Evolutionary conservation across 495 filamentous ascomycete genomes (phyloP).

Genomic region (Xanthoparmelia taractica): DNA sequence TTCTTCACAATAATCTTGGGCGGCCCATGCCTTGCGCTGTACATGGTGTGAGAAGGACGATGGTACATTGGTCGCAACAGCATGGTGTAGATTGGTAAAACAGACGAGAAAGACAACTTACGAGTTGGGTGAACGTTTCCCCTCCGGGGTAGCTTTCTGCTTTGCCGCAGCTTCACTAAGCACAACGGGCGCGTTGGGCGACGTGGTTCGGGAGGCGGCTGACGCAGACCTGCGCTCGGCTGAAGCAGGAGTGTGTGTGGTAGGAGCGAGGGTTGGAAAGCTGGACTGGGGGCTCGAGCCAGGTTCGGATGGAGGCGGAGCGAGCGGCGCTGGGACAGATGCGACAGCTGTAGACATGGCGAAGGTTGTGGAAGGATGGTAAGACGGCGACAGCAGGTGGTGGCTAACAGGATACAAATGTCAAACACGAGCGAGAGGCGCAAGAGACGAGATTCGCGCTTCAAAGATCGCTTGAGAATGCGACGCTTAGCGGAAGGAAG

Average conservation of each 20-base stretch:
- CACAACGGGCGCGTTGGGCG: slow-evolving; percentile 25
- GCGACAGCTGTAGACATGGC: slow-evolving; percentile 50
- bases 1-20: slow-evolving; percentile 94
- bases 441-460: slow-evolving; percentile 19
- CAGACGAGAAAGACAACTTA: slow-evolving; percentile 35
- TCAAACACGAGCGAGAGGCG: slow-evolving; percentile 7
- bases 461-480: slow-evolving; percentile 4
- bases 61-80: slow-evolving; percentile 12
- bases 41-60: slow-evolving; percentile 23
- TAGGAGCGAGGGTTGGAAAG: slow-evolving; percentile 38
- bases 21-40: slow-evolving; percentile 31
- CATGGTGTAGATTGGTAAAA: slow-evolving; percentile 14
- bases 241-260: slow-evolving; percentile 27
- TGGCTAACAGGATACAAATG: neutral
- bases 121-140: slow-evolving; percentile 48
- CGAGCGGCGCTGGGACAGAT: slow-evolving; percentile 40
- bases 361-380: slow-evolving; percentile 12
- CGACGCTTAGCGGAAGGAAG: slow-evolving; percentile 1
- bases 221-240: slow-evolving; percentile 25
- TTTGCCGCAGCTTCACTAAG: slow-evolving; percentile 34
- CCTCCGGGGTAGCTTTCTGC: slow-evolving; percentile 41
- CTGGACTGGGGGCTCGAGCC: slow-evolving; percentile 42
- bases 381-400: slow-evolving; percentile 5
- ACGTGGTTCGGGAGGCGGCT: slow-evolving; percentile 24
- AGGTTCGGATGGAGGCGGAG: slow-evolving; percentile 42